Percentiles rank a stretch among this genome's conserved stretches.
These are phyloP conservation scores for Albizia julibrissin DNA, from an alignment of 306 rosid genomes.

Conservation along the genomic window DNA sequence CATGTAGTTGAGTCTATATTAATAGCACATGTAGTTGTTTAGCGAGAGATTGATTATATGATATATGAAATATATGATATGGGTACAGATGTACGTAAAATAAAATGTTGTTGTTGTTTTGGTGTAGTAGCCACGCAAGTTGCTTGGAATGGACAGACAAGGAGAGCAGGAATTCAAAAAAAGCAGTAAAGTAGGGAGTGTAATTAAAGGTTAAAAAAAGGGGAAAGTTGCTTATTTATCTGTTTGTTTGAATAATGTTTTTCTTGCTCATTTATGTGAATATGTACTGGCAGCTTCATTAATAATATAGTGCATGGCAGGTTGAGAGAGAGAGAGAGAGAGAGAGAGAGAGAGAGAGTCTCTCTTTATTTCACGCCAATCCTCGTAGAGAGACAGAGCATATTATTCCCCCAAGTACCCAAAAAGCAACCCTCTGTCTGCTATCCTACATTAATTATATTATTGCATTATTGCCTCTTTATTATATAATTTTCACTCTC, in stretches of 20 bases:
- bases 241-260: background rate
- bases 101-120: background rate
- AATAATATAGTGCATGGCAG: slow-evolving; percentile 26
- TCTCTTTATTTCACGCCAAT: slow-evolving; percentile 60
- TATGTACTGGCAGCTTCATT: slow-evolving; percentile 1
- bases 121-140: slow-evolving; percentile 29
- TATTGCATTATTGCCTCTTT: slow-evolving; percentile 64
- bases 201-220: slow-evolving; percentile 36
- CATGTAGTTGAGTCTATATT: background rate
- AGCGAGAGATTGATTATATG: background rate
- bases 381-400: slow-evolving; percentile 92
- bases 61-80: background rate
- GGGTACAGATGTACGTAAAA: background rate
- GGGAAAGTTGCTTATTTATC: slow-evolving; percentile 13
- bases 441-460: slow-evolving; percentile 48
- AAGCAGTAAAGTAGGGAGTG: slow-evolving; percentile 40
- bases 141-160: slow-evolving; percentile 76
- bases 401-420: slow-evolving; percentile 95
- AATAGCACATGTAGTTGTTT: background rate
- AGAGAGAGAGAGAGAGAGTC: background rate
- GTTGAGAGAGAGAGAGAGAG: slow-evolving; percentile 24
- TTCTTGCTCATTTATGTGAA: slow-evolving; percentile 28
- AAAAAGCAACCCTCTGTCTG: slow-evolving; percentile 91
- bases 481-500: slow-evolving; percentile 33
- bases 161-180: slow-evolving; percentile 66